phyloP scores from a whole-genome alignment of 148 eudicot genomes.

The Pouteria glomerata region DNA sequence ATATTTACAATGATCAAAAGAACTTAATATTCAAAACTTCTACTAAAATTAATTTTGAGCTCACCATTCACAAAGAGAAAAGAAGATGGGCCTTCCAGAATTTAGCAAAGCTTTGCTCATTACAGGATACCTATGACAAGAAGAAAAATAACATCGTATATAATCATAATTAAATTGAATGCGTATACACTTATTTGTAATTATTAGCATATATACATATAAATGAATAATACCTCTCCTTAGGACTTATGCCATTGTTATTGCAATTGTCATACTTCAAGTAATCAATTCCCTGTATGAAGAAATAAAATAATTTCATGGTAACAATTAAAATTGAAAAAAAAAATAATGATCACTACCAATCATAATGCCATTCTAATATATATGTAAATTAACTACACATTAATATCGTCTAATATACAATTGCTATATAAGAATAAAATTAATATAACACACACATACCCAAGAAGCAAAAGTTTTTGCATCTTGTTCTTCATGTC shows the following conservation, averaged over 20 bases:
- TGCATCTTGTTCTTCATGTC: constrained; percentile 76
- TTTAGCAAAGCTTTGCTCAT: constrained; percentile 67
- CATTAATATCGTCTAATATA: neutral
- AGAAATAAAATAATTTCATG: too few relatives aligned
- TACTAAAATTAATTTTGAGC: too few relatives aligned
- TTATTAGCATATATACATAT: neutral
- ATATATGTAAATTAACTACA: neutral
- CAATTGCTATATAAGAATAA: neutral
- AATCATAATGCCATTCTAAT: neutral
- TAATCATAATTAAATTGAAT: too few relatives aligned
- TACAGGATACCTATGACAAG: constrained; percentile 48
- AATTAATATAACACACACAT: neutral
- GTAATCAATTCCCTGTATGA: constrained; percentile 66
- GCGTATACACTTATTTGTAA: too few relatives aligned
- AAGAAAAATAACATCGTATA: neutral
- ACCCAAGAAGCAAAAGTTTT: constrained; percentile 89
- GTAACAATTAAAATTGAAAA: too few relatives aligned
- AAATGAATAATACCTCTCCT: constrained; percentile 39
- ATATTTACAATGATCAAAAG: neutral
- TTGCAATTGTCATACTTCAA: constrained; percentile 87
- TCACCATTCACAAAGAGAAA: constrained; percentile 84
- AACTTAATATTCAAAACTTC: too few relatives aligned
- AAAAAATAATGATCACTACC: neutral
- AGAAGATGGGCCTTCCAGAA: constrained; percentile 67
- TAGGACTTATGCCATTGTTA: constrained; percentile 31